Evolutionary conservation across 805 yeast genomes (phyloP).

Genomic region (Cyberlindnera xishuangbannaensis): DNA sequence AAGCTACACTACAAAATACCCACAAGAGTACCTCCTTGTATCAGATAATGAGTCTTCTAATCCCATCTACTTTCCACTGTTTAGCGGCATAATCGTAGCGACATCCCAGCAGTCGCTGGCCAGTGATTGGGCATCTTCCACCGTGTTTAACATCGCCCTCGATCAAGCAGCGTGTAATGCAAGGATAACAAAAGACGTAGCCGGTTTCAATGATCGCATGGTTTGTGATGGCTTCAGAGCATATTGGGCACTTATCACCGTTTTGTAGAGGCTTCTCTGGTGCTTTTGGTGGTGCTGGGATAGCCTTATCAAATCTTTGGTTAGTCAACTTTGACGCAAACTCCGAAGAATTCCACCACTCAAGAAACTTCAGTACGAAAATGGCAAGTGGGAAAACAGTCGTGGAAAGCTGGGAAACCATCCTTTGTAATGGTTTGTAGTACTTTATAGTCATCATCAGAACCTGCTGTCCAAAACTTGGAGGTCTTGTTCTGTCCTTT

Average conservation of each 20-base stretch:
- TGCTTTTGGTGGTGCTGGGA: constrained; percentile 35
- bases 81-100: constrained; percentile 49
- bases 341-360: constrained; percentile 88
- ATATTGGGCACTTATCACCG: constrained; percentile 62
- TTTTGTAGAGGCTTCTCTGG: constrained; percentile 12
- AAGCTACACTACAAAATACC: neutral
- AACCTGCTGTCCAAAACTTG: constrained; percentile 23
- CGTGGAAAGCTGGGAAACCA: constrained; percentile 19
- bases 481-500: constrained; percentile 17
- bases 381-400: constrained; percentile 74
- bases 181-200: constrained; percentile 80
- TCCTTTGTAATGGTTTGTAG: constrained; percentile 14
- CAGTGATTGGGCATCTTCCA: constrained; percentile 82
- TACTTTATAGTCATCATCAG: constrained; percentile 7
- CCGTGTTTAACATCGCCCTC: constrained; percentile 42
- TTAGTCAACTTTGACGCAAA: constrained; percentile 54
- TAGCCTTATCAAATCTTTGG: constrained; percentile 34
- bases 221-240: constrained; percentile 56
- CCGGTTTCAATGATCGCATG: constrained; percentile 93
- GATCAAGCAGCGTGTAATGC: constrained; percentile 63
- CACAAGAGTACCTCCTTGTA: too few species aligned
- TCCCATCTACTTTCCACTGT: constrained; percentile 69
- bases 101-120: constrained; percentile 67
- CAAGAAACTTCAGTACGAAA: constrained; percentile 74
- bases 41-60: constrained; percentile 69